phyloP scores from a whole-genome alignment of 1,139 yeast species.

The Lodderomyces margitis region DNA sequence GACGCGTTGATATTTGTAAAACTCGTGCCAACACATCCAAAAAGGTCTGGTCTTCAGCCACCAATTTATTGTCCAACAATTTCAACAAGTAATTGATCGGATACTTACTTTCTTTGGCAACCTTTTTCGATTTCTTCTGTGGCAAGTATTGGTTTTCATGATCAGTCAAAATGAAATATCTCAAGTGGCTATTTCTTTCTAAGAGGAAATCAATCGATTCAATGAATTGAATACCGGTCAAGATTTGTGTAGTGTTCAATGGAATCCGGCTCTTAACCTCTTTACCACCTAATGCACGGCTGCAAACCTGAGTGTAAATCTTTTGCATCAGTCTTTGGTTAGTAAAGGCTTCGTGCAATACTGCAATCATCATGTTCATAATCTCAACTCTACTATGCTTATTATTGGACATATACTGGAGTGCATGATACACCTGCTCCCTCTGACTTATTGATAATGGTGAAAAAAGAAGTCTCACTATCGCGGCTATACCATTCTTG shows the following conservation, averaged over 20 bases:
- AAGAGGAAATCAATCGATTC: constrained; percentile 74
- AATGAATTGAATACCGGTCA: constrained; percentile 74
- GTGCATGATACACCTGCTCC: constrained; percentile 63
- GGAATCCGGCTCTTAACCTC: constrained; percentile 42
- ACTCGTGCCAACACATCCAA: constrained; percentile 77
- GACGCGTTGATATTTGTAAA: constrained; percentile 74
- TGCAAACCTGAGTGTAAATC: constrained; percentile 58
- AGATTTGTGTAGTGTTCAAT: constrained; percentile 61
- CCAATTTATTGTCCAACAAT: constrained; percentile 59
- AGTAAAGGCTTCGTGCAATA: constrained; percentile 70
- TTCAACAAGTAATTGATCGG: constrained; percentile 71
- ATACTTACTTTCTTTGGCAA: constrained; percentile 49
- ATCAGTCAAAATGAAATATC: constrained; percentile 77
- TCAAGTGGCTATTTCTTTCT: constrained; percentile 65
- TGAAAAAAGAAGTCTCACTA: constrained; percentile 68
- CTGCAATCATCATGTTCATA: constrained; percentile 64
- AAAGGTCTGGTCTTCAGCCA: constrained; percentile 69
- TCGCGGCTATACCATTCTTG: constrained; percentile 69
- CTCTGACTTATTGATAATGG: constrained; percentile 70
- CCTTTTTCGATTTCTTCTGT: constrained; percentile 27
- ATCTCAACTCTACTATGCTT: constrained; percentile 79
- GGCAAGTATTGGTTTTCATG: constrained; percentile 64
- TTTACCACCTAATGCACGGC: constrained; percentile 24
- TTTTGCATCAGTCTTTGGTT: constrained; percentile 63
- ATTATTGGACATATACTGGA: constrained; percentile 68